Conservation (phyloP, 805 yeast genomes). For the Kregervanrija fluxuum region DNA sequence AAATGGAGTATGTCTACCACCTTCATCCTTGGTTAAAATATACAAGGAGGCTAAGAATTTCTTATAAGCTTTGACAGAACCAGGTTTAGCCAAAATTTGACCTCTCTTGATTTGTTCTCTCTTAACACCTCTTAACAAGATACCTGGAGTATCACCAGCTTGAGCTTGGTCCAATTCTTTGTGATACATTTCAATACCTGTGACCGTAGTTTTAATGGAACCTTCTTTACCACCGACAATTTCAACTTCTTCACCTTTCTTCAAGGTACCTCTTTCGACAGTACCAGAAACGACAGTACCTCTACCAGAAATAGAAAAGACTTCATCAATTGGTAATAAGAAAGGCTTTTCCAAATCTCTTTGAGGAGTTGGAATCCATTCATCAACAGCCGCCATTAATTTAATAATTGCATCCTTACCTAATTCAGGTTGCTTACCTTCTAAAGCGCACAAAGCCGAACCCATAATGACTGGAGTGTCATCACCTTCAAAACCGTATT, state of each 20-base stretch:
- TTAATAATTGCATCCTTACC: constrained; percentile 80
- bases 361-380: constrained; percentile 89
- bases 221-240: constrained; percentile 86
- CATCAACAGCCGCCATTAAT: constrained; percentile 88
- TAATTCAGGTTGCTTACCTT: constrained; percentile 81
- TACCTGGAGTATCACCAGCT: constrained; percentile 99
- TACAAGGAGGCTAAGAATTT: constrained; percentile 91
- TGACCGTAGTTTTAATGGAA: constrained; percentile 88
- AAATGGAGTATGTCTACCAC: constrained; percentile 98
- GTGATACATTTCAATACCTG: constrained; percentile 99
- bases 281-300: constrained; percentile 99
- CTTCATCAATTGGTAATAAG: constrained; percentile 95
- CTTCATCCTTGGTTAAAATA: constrained; percentile 92
- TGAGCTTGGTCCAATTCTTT: constrained; percentile 95
- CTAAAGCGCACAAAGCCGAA: constrained; percentile 94
- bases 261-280: constrained; percentile 95
- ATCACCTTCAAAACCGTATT: constrained; percentile 97
- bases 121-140: constrained; percentile 94
- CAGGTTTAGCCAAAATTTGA: constrained; percentile 94
- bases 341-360: constrained; percentile 96
- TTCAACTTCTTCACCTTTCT: constrained; percentile 98
- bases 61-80: constrained; percentile 84
- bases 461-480: constrained; percentile 98
- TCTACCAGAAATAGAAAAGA: constrained; percentile 98
- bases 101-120: constrained; percentile 97